Conservation (phyloP, 371 early-diverging fungal species). For the Umbelopsis sp. region DNA sequence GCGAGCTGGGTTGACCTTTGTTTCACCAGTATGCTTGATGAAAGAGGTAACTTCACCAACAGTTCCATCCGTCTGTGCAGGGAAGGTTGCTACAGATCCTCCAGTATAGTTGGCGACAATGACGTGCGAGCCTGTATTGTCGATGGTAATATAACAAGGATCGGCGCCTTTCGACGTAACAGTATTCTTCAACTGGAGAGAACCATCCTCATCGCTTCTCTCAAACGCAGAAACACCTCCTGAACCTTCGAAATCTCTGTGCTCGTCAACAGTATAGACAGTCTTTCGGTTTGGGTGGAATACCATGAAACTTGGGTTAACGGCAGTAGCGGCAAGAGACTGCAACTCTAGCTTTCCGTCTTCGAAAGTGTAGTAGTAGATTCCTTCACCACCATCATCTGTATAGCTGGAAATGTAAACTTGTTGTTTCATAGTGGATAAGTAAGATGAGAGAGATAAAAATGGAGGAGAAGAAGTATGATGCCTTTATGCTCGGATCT, state of each 20-base stretch:
- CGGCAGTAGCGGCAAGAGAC: slow-evolving; percentile 30
- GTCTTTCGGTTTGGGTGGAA: slow-evolving; percentile 26
- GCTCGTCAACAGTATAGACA: slow-evolving; percentile 41
- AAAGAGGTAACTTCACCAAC: slow-evolving; percentile 19
- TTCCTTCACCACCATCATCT: slow-evolving; percentile 34
- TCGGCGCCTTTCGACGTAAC: slow-evolving; percentile 36
- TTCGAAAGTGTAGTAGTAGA: slow-evolving; percentile 44
- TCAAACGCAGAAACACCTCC: slow-evolving; percentile 38
- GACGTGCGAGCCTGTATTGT: slow-evolving; percentile 25
- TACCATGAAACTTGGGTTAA: slow-evolving; percentile 38
- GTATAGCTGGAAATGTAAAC: slow-evolving; percentile 53
- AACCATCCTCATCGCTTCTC: slow-evolving; percentile 29
- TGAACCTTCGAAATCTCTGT: slow-evolving; percentile 26
- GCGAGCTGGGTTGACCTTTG: slow-evolving; percentile 35
- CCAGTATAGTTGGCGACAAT: slow-evolving; percentile 47
- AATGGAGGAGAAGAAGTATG: neutral
- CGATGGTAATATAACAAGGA: slow-evolving; percentile 38
- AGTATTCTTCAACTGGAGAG: slow-evolving; percentile 28
- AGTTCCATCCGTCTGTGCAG: slow-evolving; percentile 22
- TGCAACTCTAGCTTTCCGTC: slow-evolving; percentile 30
- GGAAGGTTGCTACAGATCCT: slow-evolving; percentile 33
- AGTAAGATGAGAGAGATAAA: neutral
- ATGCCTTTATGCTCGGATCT: neutral
- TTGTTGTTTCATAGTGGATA: slow-evolving; percentile 6
- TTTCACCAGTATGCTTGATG: slow-evolving; percentile 22